A percentile compares a stretch with the other conserved stretches of the same genome.
Evolutionary conservation across 1,284 basidiomycete species (phyloP).

Genomic region (Pseudozyma tsukubaensis): DNA sequence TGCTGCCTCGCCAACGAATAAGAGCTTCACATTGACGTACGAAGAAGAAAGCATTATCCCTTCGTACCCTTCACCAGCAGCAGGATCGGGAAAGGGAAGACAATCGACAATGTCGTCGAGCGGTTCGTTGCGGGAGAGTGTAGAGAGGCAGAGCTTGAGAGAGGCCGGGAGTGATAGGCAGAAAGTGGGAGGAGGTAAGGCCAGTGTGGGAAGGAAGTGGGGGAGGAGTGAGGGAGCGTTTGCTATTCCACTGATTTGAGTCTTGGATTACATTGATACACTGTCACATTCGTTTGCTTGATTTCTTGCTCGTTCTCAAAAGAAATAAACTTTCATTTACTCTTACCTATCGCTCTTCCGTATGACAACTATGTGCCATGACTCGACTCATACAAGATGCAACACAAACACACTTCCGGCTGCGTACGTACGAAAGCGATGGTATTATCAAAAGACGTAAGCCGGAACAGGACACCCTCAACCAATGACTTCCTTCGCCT

Average conservation of each 20-base stretch:
- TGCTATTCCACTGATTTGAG: slow-evolving; percentile 7
- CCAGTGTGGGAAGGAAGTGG: neutral
- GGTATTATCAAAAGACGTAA: no score
- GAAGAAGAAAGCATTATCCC: slow-evolving; percentile 34
- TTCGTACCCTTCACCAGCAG: neutral
- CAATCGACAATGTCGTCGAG: neutral
- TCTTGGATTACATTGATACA: slow-evolving; percentile 1
- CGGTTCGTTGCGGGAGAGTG: slow-evolving; percentile 11
- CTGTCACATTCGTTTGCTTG: neutral
- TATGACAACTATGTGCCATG: no score
- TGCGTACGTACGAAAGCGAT: no score
- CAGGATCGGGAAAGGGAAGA: neutral
- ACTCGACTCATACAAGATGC: no score
- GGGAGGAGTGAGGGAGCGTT: slow-evolving; percentile 1
- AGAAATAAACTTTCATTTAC: no score
- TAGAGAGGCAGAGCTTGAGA: slow-evolving; percentile 17
- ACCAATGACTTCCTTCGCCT: no score
- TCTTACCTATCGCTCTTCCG: neutral
- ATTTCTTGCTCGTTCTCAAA: no score
- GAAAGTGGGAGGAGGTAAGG: neutral
- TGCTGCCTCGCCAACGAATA: neutral
- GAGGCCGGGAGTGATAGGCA: slow-evolving; percentile 6
- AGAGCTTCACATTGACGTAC: neutral
- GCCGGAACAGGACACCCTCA: no score
- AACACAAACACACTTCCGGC: no score